These are phyloP conservation scores for Phytophthora capsici DNA, from an alignment of 352 stramenopile genomes.

Conservation along the genomic window DNA sequence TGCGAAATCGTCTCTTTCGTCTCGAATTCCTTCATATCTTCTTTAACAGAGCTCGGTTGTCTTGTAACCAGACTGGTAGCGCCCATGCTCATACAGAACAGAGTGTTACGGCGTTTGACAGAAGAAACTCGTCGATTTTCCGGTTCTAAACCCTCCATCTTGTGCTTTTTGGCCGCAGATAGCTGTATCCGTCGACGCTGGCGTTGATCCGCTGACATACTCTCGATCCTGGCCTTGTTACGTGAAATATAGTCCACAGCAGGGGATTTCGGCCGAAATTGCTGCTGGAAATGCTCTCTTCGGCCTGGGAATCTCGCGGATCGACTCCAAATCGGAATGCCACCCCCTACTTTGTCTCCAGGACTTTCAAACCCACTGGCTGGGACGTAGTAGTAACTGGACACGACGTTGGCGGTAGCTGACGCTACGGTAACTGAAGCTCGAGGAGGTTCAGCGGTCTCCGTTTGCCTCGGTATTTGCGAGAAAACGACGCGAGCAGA, in stretches of 20 bases:
- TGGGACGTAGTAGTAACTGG: conserved; percentile 67
- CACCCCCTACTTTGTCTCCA: conserved; percentile 27
- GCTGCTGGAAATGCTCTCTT: conserved; percentile 20
- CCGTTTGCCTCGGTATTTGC: conserved; percentile 50
- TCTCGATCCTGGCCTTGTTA: conserved; percentile 39
- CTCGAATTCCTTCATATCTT: background rate
- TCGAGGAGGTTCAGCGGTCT: conserved; percentile 34
- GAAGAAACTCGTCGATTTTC: background rate
- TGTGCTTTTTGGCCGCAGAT: background rate
- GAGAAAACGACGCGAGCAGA: conserved; percentile 55
- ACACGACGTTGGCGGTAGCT: conserved; percentile 55
- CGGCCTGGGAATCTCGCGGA: conserved; percentile 43
- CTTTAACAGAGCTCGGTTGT: conserved; percentile 3
- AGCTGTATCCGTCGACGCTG: conserved; percentile 17
- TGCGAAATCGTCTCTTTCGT: conserved; percentile 15
- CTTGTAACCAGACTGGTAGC: background rate
- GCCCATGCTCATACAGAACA: conserved; percentile 26
- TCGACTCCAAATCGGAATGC: conserved; percentile 51
- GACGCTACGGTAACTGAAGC: conserved; percentile 14
- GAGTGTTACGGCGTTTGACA: conserved; percentile 42
- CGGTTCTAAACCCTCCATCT: background rate
- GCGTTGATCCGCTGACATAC: conserved; percentile 34
- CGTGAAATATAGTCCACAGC: conserved; percentile 36
- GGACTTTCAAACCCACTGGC: conserved; percentile 42
- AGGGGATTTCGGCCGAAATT: conserved; percentile 1